phyloP scores from a whole-genome alignment of 495 filamentous ascomycete genomes.

The Lophiotrema nucula region DNA sequence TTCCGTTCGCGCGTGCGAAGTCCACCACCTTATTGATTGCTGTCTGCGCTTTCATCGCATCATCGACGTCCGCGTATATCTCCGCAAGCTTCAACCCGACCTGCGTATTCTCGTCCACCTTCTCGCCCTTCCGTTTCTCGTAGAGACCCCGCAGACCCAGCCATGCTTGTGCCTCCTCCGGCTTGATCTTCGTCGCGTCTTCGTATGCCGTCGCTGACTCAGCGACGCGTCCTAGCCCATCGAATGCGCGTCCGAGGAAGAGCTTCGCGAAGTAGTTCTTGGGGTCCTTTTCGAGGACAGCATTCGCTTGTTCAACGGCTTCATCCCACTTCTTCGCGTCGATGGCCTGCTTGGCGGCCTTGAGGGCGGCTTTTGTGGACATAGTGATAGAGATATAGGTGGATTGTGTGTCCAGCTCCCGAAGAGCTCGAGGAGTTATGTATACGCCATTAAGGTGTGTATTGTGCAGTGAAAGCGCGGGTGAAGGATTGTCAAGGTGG shows the following conservation, averaged over 20 bases:
- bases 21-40: constrained; percentile 76
- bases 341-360: constrained; percentile 75
- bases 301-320: constrained; percentile 65
- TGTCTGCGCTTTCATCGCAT: constrained; percentile 71
- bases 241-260: constrained; percentile 76
- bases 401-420: background rate
- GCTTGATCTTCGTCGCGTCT: constrained; percentile 66
- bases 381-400: constrained; percentile 38
- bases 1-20: constrained; percentile 68
- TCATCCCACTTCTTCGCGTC: constrained; percentile 76
- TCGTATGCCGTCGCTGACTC: constrained; percentile 74
- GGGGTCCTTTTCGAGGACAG: constrained; percentile 66
- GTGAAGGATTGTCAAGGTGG: background rate
- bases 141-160: constrained; percentile 86
- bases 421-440: background rate
- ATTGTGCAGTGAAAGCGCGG: background rate
- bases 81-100: constrained; percentile 70
- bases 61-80: constrained; percentile 63
- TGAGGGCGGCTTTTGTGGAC: constrained; percentile 76
- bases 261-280: constrained; percentile 80
- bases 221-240: constrained; percentile 67
- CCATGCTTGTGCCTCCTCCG: constrained; percentile 71
- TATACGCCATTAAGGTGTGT: constrained; percentile 11
- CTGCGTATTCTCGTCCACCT: constrained; percentile 70
- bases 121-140: constrained; percentile 66